A percentile compares a stretch with the other conserved stretches of the same genome.
Evolutionary conservation across 805 yeast genomes (phyloP).

Genomic region (Yarrowia divulgata): DNA sequence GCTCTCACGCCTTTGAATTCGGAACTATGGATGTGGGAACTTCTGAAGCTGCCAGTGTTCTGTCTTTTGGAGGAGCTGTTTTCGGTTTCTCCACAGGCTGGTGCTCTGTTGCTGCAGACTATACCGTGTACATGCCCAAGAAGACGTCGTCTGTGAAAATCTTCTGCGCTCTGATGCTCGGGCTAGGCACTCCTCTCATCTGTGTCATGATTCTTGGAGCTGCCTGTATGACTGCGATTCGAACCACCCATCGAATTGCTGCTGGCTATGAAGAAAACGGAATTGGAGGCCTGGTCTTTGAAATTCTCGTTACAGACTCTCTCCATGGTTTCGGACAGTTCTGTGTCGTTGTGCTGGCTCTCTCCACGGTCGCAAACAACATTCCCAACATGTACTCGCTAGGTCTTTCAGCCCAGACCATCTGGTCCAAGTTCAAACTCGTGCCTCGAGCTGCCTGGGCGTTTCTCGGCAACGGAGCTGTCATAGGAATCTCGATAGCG

Average conservation of each 20-base stretch:
- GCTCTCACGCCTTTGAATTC: slow-evolving; percentile 66
- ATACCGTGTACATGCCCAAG: slow-evolving; percentile 84
- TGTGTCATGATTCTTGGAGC: slow-evolving; percentile 85
- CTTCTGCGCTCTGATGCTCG: slow-evolving; percentile 68
- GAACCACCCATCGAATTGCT: slow-evolving; percentile 56
- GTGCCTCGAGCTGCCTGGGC: slow-evolving; percentile 90
- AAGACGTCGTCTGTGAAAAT: slow-evolving; percentile 64
- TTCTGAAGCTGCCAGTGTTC: slow-evolving; percentile 74
- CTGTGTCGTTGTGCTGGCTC: slow-evolving; percentile 81
- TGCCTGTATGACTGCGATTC: slow-evolving; percentile 76
- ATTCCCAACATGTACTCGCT: slow-evolving; percentile 94
- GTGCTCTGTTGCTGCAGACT: slow-evolving; percentile 92
- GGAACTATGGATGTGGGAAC: slow-evolving; percentile 65
- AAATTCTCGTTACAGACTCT: slow-evolving; percentile 77
- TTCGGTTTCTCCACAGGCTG: slow-evolving; percentile 94
- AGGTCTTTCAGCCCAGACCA: slow-evolving; percentile 83
- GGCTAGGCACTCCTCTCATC: slow-evolving; percentile 70
- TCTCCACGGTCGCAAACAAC: slow-evolving; percentile 89
- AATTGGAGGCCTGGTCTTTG: slow-evolving; percentile 84
- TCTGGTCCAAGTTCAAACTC: slow-evolving; percentile 74
- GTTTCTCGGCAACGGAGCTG: slow-evolving; percentile 70
- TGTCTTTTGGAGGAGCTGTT: slow-evolving; percentile 81
- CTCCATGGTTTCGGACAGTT: slow-evolving; percentile 90
- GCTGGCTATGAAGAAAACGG: slow-evolving; percentile 61
- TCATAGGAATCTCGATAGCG: slow-evolving; percentile 88